Evolutionary conservation across 495 filamentous ascomycete genomes (phyloP), one percentile per base, ranked within the genome.

Genomic region (Penicillium silybi): DNA sequence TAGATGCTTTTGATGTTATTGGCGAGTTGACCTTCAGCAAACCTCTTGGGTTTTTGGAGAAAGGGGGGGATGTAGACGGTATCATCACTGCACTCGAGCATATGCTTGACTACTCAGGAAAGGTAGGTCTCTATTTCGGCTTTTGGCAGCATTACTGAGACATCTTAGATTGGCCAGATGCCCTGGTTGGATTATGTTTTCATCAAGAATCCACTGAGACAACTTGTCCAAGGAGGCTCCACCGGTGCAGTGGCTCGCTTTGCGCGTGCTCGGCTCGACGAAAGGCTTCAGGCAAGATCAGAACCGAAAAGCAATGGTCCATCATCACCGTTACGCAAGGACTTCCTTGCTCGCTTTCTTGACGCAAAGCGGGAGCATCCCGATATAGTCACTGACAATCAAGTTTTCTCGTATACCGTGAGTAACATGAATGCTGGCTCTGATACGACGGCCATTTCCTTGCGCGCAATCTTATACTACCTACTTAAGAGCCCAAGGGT

Each of bases 221-320:
- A 67, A 1, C 52, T 66, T 29, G 53, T 75, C 13, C 59, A 71
- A 35, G 64, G 65, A 25, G 62, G 59, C 19, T 70, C 61, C 16
- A 58, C 51, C 4, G 46, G 47, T 1, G 58, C 75, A 1, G 64
- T 66, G 7, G 64, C 65, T 18, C 44, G 56, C 3, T 70, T 68
- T 55, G 67, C 67, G 1, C 77, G 75, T 42, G 81, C 85, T 59
- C 83, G 83, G 6, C 81, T 83, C 40, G 49, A 53, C 19, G 57
- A 71, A 40, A 51, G 66, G 17, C 41, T 66, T 20, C 22, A 52
- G 23, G 6, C 10, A 6, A 26, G 16, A 9, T 8, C 23, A 17
- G 22, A 4, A 11, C 9, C 15, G 2, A 40, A 23, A 4, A 25
- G 34, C 26, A 1, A 23, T 32, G 15, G 4, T 6, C 1, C 35